These are phyloP conservation scores for Oidium heveae DNA, from an alignment of 2,329 filamentous ascomycete genomes.

Conservation along the genomic window DNA sequence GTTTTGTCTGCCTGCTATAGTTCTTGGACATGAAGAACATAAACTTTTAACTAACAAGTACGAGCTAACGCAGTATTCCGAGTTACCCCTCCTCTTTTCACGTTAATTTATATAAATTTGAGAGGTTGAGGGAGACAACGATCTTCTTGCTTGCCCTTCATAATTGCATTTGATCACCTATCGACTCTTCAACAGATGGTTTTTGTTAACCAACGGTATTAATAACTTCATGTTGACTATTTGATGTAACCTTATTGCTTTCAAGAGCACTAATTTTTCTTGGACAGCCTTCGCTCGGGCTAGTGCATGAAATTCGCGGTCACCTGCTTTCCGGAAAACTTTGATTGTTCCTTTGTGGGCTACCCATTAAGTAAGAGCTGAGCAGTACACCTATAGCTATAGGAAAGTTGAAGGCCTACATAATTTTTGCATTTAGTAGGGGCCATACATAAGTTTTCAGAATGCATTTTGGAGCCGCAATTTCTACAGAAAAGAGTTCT, in stretches of 20 bases:
- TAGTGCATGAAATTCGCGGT: background rate
- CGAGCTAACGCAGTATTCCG: background rate
- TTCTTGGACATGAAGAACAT: background rate
- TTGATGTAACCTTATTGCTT: background rate
- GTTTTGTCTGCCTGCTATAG: background rate
- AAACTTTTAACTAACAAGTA: background rate
- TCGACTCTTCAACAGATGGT: background rate
- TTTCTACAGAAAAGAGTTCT: background rate
- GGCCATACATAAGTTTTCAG: background rate
- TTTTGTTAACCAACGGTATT: background rate
- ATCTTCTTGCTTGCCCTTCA: background rate
- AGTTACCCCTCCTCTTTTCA: background rate
- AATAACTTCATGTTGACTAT: background rate
- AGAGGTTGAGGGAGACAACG: background rate
- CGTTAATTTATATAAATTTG: background rate
- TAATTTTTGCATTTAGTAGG: background rate
- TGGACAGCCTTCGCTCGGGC: background rate
- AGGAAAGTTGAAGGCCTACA: background rate
- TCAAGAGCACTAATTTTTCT: background rate
- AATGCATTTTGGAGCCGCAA: background rate
- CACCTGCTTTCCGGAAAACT: no score
- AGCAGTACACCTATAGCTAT: background rate
- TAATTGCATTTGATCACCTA: background rate
- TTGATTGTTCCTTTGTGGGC: background rate
- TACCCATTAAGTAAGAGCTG: background rate